Conservation (phyloP, 169 alveolate species). For the Perkinsus marinus region DNA sequence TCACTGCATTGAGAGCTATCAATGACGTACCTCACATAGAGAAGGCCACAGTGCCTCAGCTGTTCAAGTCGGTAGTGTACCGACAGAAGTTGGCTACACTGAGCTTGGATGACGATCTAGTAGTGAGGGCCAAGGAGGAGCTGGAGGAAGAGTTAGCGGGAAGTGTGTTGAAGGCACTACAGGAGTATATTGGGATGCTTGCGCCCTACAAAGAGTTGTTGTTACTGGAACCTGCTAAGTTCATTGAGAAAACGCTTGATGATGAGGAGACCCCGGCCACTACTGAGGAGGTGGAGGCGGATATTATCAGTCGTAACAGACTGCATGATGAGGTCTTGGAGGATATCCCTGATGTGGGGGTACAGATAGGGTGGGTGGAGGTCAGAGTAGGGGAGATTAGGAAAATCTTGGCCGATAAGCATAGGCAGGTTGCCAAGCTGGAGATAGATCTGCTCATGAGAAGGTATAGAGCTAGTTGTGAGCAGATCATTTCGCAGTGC, state of each 20-base stretch:
- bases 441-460: constrained; percentile 59
- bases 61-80: background rate
- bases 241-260: constrained; percentile 31
- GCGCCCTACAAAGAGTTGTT: constrained; percentile 49
- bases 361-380: constrained; percentile 60
- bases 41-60: background rate
- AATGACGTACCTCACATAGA: background rate
- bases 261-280: constrained; percentile 29
- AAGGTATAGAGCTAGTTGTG: constrained; percentile 55
- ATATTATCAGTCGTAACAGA: constrained; percentile 40
- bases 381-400: constrained; percentile 63
- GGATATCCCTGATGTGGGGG: constrained; percentile 51
- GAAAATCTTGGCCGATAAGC: constrained; percentile 57
- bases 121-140: background rate
- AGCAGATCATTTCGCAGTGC: constrained; percentile 47
- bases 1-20: background rate
- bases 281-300: constrained; percentile 38
- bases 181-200: constrained; percentile 55
- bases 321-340: constrained; percentile 55
- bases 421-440: constrained; percentile 49
- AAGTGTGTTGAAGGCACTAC: background rate
- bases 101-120: background rate
- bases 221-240: constrained; percentile 55
- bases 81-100: background rate
- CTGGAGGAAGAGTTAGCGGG: background rate